These are phyloP conservation scores for Lasiosphaeris hirsuta DNA, from an alignment of 495 filamentous ascomycete species.

Conservation along the genomic window DNA sequence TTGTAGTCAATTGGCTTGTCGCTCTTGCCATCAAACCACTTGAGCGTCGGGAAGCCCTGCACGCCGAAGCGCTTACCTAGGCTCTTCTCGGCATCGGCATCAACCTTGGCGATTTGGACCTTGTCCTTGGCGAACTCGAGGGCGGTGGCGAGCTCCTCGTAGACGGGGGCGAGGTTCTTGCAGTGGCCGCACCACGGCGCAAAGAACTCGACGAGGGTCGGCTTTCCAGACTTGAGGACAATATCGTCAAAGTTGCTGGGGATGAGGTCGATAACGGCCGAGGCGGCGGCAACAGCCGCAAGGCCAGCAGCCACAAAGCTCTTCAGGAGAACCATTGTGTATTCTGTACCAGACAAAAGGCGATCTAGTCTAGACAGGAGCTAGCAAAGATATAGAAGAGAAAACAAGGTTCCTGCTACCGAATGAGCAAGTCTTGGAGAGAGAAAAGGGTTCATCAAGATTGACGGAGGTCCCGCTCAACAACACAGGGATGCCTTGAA, in stretches of 20 bases:
- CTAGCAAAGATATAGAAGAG: background rate
- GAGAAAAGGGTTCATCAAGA: slow-evolving; percentile 1
- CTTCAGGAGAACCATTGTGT: slow-evolving; percentile 50
- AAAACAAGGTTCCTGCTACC: background rate
- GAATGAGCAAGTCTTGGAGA: background rate
- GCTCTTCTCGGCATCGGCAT: slow-evolving; percentile 82
- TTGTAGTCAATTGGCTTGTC: slow-evolving; percentile 82
- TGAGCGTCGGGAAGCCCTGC: slow-evolving; percentile 93
- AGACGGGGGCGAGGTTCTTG: slow-evolving; percentile 92
- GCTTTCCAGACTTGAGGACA: slow-evolving; percentile 88
- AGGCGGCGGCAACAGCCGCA: slow-evolving; percentile 45
- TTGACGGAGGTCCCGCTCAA: slow-evolving; percentile 16
- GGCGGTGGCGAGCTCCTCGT: slow-evolving; percentile 80
- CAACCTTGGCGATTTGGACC: slow-evolving; percentile 89
- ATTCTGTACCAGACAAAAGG: no score
- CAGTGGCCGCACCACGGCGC: slow-evolving; percentile 98
- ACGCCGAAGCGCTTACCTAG: slow-evolving; percentile 83
- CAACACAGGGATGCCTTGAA: slow-evolving; percentile 28
- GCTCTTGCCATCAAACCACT: slow-evolving; percentile 98
- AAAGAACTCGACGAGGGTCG: slow-evolving; percentile 97
- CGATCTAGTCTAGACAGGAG: background rate
- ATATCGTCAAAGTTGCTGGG: slow-evolving; percentile 86
- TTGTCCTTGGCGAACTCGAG: slow-evolving; percentile 76
- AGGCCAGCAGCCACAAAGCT: slow-evolving; percentile 51
- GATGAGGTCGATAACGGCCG: slow-evolving; percentile 78